Base-by-base conservation (phyloP, 225 moss, liverwort and hornwort species). In the Bryum argenteum region DNA sequence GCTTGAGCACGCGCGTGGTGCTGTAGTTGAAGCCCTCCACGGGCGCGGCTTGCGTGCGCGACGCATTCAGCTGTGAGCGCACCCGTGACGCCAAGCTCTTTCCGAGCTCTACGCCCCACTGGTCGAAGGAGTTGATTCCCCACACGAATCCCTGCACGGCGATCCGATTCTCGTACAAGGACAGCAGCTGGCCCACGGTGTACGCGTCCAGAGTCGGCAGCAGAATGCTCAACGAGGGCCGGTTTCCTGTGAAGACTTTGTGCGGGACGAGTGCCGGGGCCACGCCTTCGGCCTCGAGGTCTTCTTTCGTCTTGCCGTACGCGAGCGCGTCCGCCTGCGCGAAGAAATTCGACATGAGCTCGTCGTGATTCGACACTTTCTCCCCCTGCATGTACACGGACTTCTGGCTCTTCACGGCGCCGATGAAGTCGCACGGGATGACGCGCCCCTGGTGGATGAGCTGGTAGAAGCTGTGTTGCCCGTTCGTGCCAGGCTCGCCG, bases 331-430 rank as follows among this genome's bases (percentile, higher is more conserved):
- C 94, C 3, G 97, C 93, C 78, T 98, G 97, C 1, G 97, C 97
- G 47, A 98, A 98, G 68, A 94, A 98, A 74, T 98, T 98, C 63
- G 92, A 98, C 97, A 98, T 98, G 41, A 98, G 92, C 84, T 98
- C 97, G 54, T 98, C 97, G 69, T 98, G 97, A 71, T 98, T 98
- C 51, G 92, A 92, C 57, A 98, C 92, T 77, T 83, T 88, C 89
- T 98, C 97, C 59, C 94, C 94, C 26, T 85, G 80, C 80, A 98
- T 64, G 76, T 87, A 94, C 7, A 98, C 85, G 0, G 91, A 85
- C 59, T 98, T 92, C 87, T 98, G 97, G 77, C 97, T 98, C 81
- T 94, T 92, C 62, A 94, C 91, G 13, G 91, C 77, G 58, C 97
- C 97, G 50, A 98, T 98, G 80, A 98, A 98, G 58, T 98, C 97